These are phyloP conservation scores for Rhizophora apiculata DNA, from an alignment of 345 rosid species.

Conservation along the genomic window DNA sequence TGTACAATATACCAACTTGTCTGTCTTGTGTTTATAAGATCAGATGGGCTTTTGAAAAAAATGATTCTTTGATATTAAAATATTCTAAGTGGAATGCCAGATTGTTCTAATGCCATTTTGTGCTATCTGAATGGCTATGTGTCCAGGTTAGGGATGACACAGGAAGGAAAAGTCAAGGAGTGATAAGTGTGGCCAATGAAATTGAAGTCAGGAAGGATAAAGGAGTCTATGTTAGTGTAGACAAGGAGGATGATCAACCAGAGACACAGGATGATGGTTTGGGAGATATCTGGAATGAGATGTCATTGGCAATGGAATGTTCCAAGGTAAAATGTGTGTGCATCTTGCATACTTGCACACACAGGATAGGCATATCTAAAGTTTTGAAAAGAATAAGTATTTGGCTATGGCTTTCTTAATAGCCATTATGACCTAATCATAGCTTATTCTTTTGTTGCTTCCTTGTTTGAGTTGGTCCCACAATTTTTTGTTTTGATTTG, in stretches of 20 bases:
- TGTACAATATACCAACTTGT: no score
- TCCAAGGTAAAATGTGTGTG: constrained; percentile 49
- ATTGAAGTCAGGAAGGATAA: constrained; percentile 37
- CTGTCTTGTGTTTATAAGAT: no score
- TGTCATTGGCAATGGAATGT: constrained; percentile 64
- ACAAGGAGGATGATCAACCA: constrained; percentile 38
- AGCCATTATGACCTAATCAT: no score
- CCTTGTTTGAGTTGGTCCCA: no score
- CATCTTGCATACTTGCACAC: background rate
- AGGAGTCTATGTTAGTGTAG: constrained; percentile 67
- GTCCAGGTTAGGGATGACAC: constrained; percentile 22
- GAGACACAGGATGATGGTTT: constrained; percentile 58
- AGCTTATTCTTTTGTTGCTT: no score
- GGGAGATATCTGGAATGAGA: constrained; percentile 83
- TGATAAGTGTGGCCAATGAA: constrained; percentile 16
- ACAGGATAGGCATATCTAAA: background rate
- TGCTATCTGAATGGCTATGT: constrained; percentile 4
- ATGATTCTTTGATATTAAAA: no score
- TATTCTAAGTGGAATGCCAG: background rate
- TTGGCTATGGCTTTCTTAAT: no score
- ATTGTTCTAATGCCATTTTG: constrained; percentile 4
- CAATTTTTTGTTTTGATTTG: no score
- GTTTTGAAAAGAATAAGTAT: background rate
- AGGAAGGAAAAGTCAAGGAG: constrained; percentile 20
- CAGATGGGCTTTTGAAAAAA: no score